Base-by-base conservation (phyloP, 2,329 filamentous ascomycete genomes). In the Sclerotinia sclerotiorum region DNA sequence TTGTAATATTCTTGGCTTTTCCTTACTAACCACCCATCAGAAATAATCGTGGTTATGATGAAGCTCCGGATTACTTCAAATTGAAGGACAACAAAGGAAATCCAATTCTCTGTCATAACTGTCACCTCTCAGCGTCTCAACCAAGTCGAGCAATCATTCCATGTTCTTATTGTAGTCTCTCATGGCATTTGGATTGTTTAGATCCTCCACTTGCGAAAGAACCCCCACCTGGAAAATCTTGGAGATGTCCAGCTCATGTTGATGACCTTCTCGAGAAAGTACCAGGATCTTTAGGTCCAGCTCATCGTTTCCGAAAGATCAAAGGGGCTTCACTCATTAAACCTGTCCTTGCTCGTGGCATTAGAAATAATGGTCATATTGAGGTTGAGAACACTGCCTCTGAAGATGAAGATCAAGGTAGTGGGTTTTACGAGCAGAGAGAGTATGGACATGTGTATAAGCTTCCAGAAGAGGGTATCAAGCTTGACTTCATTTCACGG, bases 161-260 rank as follows among this genome's bases (percentile, higher is more conserved):
- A 57, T 99, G 94, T 81, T 93, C 93, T 79, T 87, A 85, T 75
- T 99, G 94, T 79, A 84, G 87, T 17, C 84, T 92, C 46, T 85
- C 89, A 76, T 99, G 94, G 91, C 95, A 99, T 81, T 83, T 97
- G 64, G 94, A 98, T 79, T 99, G 95, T 79, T 82, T 97, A 21
- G 89, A 96, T 76, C 92, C 93, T 39, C 94, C 94, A 46, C 81
- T 94, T 76, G 88, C 93, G 46, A 88, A 91, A 67, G 91, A 93
- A 51, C 94, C 94, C 15, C 85, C 88, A 63, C 83, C 90, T 64
- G 88, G 89, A 58, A 82, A 83, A 75, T 90, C 88, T 67, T 99
- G 93, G 92, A 90, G 88, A 79, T 99, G 95, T 77, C 94, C 94
- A 62, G 88, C 91, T 72, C 95, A 99, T 77, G 84, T 90, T 54